phyloP scores from a whole-genome alignment of 208 protist genomes.

The Acanthamoeba triangularis region DNA sequence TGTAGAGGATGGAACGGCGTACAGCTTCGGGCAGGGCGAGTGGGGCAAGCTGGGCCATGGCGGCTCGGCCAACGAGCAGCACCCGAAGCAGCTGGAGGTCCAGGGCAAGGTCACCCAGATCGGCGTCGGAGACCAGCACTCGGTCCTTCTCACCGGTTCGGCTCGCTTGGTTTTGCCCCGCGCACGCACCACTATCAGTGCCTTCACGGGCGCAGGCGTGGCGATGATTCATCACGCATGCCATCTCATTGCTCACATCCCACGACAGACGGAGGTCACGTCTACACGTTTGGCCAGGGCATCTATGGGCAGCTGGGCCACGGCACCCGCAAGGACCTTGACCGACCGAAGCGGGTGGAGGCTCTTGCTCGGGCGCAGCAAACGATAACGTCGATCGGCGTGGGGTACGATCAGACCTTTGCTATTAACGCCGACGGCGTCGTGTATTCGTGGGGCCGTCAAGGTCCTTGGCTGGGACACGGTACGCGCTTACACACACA shows the following conservation, averaged over 20 bases:
- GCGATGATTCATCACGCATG: too few species aligned
- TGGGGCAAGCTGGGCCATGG: constrained; percentile 55
- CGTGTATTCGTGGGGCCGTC: constrained; percentile 15
- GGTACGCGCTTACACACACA: neutral
- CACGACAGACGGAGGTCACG: neutral
- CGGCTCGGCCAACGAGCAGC: neutral
- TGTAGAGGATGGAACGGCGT: constrained; percentile 11
- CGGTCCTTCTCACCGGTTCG: constrained; percentile 31
- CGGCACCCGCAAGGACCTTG: constrained; percentile 15
- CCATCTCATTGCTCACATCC: too few species aligned
- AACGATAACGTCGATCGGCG: neutral
- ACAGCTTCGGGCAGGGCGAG: constrained; percentile 44
- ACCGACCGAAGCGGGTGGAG: constrained; percentile 24
- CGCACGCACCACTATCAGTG: neutral
- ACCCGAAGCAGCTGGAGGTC: constrained; percentile 13
- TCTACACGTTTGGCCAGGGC: constrained; percentile 63
- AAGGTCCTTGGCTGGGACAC: constrained; percentile 47
- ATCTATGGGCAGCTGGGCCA: constrained; percentile 49
- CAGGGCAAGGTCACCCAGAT: constrained; percentile 31
- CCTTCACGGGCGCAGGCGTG: too few species aligned
- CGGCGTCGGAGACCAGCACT: constrained; percentile 52
- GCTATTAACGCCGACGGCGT: neutral
- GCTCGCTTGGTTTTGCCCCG: neutral
- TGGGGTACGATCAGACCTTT: constrained; percentile 50
- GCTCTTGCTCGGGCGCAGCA: constrained; percentile 37